A percentile compares a stretch with the other conserved stretches of the same genome.
Evolutionary conservation across 768 basidiomycete genomes (phyloP).

Genomic region (Suillus subalutaceus): DNA sequence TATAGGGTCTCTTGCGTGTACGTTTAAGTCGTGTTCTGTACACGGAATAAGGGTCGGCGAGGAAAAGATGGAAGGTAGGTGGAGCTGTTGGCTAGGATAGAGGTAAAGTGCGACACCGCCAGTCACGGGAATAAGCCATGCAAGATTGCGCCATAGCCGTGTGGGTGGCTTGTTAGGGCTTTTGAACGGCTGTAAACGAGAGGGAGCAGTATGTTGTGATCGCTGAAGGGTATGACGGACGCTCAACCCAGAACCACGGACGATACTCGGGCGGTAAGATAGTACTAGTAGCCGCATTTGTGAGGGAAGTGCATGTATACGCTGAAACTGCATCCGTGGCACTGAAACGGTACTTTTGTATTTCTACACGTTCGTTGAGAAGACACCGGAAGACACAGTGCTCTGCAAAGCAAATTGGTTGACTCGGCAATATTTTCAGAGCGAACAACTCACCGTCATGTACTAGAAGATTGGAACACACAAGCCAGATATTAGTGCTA

Average conservation of each 20-base stretch:
- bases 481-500: background rate
- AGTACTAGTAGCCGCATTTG: slow-evolving; percentile 28
- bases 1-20: slow-evolving; percentile 28
- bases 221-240: slow-evolving; percentile 33
- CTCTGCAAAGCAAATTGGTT: slow-evolving; percentile 1
- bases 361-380: background rate
- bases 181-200: slow-evolving; percentile 37
- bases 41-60: slow-evolving; percentile 54
- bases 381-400: too few relatives aligned
- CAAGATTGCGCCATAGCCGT: slow-evolving; percentile 27
- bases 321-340: slow-evolving; percentile 23
- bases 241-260: background rate
- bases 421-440: background rate
- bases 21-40: slow-evolving; percentile 17
- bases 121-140: slow-evolving; percentile 61
- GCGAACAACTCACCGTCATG: background rate
- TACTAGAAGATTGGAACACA: background rate
- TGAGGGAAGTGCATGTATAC: slow-evolving; percentile 26
- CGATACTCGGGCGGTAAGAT: slow-evolving; percentile 15
- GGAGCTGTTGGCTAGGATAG: slow-evolving; percentile 43
- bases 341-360: background rate
- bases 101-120: slow-evolving; percentile 58
- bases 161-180: slow-evolving; percentile 31
- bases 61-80: slow-evolving; percentile 52
- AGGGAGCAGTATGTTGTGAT: slow-evolving; percentile 13